Conservation (phyloP, 2,329 filamentous ascomycete genomes). For the Botrytis aclada region DNA sequence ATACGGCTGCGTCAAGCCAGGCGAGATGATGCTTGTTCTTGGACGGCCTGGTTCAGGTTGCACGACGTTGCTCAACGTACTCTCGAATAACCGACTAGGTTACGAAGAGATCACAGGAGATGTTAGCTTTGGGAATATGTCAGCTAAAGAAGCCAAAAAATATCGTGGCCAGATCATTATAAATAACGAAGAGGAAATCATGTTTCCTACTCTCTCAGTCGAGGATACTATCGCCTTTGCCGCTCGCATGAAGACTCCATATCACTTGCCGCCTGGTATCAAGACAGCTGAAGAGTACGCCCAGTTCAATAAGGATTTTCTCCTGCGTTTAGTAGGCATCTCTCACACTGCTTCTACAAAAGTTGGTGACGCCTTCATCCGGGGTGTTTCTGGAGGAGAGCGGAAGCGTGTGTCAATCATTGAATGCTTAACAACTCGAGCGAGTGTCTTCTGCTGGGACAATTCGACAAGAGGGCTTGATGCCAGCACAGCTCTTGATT, state of each 20-base stretch:
- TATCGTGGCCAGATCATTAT: not conserved
- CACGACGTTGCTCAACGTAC: not conserved
- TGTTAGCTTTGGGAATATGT: not conserved
- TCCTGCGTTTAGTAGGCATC: not conserved
- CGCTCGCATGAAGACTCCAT: not conserved
- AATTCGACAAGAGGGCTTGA: slow-evolving; percentile 72
- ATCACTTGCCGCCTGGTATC: not conserved
- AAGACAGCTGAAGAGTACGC: not conserved
- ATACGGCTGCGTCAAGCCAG: not conserved
- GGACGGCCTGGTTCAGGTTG: not conserved
- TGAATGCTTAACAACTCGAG: slow-evolving; percentile 59
- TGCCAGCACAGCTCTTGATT: slow-evolving; percentile 61
- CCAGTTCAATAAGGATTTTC: not conserved
- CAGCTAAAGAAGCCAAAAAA: not conserved
- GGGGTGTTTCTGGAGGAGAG: slow-evolving; percentile 47
- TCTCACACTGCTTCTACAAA: not conserved
- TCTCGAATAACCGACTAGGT: not conserved
- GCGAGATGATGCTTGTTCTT: not conserved
- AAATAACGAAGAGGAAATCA: not conserved
- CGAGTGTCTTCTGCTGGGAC: slow-evolving; percentile 69
- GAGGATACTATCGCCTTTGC: not conserved
- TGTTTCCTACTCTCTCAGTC: not conserved
- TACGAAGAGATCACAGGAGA: not conserved
- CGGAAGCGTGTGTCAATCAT: slow-evolving; percentile 77
- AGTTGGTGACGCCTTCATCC: not conserved